These are phyloP conservation scores for Leptographium wingfieldii DNA, from an alignment of 2,329 filamentous ascomycete species.

Conservation along the genomic window DNA sequence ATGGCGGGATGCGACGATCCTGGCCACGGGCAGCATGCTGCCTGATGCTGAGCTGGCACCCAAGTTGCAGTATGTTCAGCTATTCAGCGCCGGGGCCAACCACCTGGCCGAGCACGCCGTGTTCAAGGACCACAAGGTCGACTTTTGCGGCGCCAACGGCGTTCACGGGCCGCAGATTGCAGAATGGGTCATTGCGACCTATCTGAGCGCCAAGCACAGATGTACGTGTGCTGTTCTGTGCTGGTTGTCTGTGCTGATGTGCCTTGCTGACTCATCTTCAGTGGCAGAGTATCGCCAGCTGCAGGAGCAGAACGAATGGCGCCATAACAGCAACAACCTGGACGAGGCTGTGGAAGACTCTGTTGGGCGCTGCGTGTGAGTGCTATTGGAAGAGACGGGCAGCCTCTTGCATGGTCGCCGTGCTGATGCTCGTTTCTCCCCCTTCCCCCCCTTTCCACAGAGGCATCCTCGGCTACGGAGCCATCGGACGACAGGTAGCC, in stretches of 20 bases:
- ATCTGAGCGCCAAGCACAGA: slow-evolving; percentile 35
- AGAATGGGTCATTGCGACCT: slow-evolving; percentile 43
- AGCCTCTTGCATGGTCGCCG: no score
- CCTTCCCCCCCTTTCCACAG: slow-evolving; percentile 15
- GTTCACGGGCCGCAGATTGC: slow-evolving; percentile 48
- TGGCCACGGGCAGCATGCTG: slow-evolving; percentile 18
- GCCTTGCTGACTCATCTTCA: slow-evolving; percentile 10
- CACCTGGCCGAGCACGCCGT: slow-evolving; percentile 31
- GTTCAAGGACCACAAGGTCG: slow-evolving; percentile 35
- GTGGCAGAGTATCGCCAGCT: slow-evolving; percentile 31
- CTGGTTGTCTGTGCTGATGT: no score
- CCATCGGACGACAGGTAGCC: slow-evolving; percentile 40
- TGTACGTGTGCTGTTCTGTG: neutral
- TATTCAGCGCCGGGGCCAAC: slow-evolving; percentile 42
- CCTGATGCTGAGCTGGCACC: slow-evolving; percentile 22
- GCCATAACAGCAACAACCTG: slow-evolving; percentile 17
- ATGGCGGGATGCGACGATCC: slow-evolving; percentile 35
- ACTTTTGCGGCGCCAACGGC: slow-evolving; percentile 43
- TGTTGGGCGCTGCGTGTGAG: slow-evolving; percentile 37
- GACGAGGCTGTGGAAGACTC: slow-evolving; percentile 24
- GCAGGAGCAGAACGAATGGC: slow-evolving; percentile 32
- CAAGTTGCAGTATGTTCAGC: slow-evolving; percentile 38
- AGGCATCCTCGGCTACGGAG: slow-evolving; percentile 41
- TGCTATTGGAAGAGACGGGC: neutral
- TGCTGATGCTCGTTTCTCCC: neutral